Evolutionary conservation across 495 filamentous ascomycete species (phyloP), one percentile per base, ranked within the genome.

Genomic region (Hyaloscypha bicolor): DNA sequence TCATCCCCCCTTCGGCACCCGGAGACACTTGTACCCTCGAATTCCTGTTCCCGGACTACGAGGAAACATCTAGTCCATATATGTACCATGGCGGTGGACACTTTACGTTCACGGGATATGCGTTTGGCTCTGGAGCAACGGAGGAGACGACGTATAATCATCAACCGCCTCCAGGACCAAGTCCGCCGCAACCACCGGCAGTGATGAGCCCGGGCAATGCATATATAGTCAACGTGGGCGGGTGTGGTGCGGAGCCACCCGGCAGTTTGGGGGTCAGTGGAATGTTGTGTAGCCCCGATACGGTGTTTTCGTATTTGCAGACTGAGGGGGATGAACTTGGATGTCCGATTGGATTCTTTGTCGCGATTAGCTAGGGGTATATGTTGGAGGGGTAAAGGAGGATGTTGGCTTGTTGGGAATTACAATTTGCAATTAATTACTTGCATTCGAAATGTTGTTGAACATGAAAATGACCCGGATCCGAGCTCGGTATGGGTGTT

Each of bases 1-100:
- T 88, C 71, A 83, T 91, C 53, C 86, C 85, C 0, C 35, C 73
- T 0, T 73, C 73, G 11, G 79, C 84, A 70, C 68, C 76, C 30
- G 85, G 83, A 55, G 85, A 86, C 77, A 87, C 79, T 0, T 92
- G 90, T 77, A 80, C 78, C 55, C 80, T 90, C n/a, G 76, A 88
- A 59, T 90, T 92, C 80, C 77, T 90, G 31, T 84, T 90, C 76
- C 88, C 89, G 3, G 55, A 76, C 58, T 72, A 79, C 66, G 60
- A 75, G 3, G 71, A 86, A 33, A 81, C 87, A 21, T 71, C 79
- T 66, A 85, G 86, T 9, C 86, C 84, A 0, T 75, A 79, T 12
- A 0, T 55, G 2, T 63, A 53, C 35, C 3, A 16, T 2, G 61
- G 61, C 1, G 37, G 22, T 6, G 61, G 61, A 2, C 39, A 63